phyloP scores from a whole-genome alignment of 2,329 filamentous ascomycete genomes.

The Colletotrichum musicola region DNA sequence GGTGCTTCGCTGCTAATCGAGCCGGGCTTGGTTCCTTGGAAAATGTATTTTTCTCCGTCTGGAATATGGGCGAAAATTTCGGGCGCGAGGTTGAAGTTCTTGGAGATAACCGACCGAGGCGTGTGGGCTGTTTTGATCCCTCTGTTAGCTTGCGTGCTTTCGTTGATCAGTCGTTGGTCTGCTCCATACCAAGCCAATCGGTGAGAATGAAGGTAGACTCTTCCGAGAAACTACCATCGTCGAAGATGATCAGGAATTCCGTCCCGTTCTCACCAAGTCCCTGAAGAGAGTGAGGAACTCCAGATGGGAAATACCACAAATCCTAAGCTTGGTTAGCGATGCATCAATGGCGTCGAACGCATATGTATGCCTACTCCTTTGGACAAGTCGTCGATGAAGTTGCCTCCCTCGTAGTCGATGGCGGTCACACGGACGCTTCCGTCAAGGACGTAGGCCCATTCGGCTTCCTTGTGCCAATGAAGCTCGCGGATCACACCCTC shows the following conservation, averaged over 20 bases:
- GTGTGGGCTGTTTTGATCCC: slow-evolving; percentile 67
- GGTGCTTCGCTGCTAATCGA: slow-evolving; percentile 76
- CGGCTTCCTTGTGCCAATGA: slow-evolving; percentile 85
- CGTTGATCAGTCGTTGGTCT: neutral
- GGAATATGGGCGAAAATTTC: slow-evolving; percentile 79
- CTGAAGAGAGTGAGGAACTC: slow-evolving; percentile 80
- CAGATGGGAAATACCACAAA: slow-evolving; percentile 76
- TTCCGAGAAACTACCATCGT: slow-evolving; percentile 65
- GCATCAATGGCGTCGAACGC: neutral
- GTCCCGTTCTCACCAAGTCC: slow-evolving; percentile 44
- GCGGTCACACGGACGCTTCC: slow-evolving; percentile 79
- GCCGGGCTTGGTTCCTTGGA: slow-evolving; percentile 75
- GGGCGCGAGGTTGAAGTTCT: slow-evolving; percentile 81
- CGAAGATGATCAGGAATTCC: slow-evolving; percentile 59
- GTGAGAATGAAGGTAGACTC: slow-evolving; percentile 79
- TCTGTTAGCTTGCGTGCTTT: slow-evolving; percentile 6
- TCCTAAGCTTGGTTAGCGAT: neutral
- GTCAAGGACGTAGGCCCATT: slow-evolving; percentile 82
- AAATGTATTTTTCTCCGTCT: slow-evolving; percentile 79
- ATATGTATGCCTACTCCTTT: slow-evolving; percentile 67
- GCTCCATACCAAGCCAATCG: slow-evolving; percentile 73
- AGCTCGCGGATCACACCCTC: slow-evolving; percentile 80
- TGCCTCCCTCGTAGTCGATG: slow-evolving; percentile 80
- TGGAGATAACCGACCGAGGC: slow-evolving; percentile 76
- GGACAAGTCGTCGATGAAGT: slow-evolving; percentile 81